Evolutionary conservation across 140 eudicot genomes (phyloP), one percentile per base, ranked within the genome.

Genomic region (Oenanthe javanica): DNA sequence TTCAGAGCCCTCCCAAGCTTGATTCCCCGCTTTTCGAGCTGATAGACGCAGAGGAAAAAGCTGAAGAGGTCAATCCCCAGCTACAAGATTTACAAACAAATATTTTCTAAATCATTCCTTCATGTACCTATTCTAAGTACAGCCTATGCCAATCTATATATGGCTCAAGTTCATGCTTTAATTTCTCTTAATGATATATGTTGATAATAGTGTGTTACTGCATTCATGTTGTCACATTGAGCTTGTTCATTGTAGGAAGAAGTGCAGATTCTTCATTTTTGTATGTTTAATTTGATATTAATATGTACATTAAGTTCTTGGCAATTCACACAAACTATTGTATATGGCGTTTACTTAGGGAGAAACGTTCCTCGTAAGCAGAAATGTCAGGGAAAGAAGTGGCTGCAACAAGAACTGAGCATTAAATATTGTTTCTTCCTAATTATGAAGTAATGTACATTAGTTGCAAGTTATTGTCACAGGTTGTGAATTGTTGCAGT

Each of bases 1-100:
- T 89, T 76, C 91, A 95, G 99, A 84, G 81, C 14, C 95, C 99
- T 77, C 99, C 99, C n/a, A 84, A 82, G 85, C 91, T 95, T 13
- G 99, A 95, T 46, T 79, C 89, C 82, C 91, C 96, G 16, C 85
- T 89, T 46, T 87, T 92, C 59, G 81, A 77, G 55, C 79, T 72
- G 64, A 77, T 70, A 57, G 90, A 87, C 72, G 91, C 55, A 47
- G 89, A 90, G 77, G 85, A 45, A 55, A 87, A 88, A 75, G 87
- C 77, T 59, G 88, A 83, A 66, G 89, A 47, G 40, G 85, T 87
- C 14, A 93, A 95, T 82, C 90, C 91, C 11, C 93, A 84, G n/a
- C 87, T 95, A 38, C 76, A 87, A 59, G 98, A 94, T 82, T 86
- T 94, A 84, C 94, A 90, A 83, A 89, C 86, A 67, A 94, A 92